phyloP scores from a whole-genome alignment of 768 basidiomycete species.

The Melanogaster broomeanus region DNA sequence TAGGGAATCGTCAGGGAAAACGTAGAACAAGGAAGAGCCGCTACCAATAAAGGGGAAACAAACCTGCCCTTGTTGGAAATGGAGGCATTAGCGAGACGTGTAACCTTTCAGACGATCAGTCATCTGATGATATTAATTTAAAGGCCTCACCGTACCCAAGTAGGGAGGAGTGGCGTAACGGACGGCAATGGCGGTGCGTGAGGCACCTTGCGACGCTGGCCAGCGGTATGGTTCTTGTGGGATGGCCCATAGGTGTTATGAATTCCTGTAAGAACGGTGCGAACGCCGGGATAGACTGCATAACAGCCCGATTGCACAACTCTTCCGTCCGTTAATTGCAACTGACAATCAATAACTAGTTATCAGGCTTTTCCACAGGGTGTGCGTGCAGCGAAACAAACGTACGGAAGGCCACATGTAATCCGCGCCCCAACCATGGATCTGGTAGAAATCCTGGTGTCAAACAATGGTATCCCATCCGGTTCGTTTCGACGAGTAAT shows the following conservation, averaged over 20 bases:
- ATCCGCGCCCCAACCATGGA: conserved; percentile 80
- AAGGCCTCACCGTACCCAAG: conserved; percentile 55
- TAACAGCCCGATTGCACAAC: conserved; percentile 77
- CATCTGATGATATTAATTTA: conserved; percentile 31
- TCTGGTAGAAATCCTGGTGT: too few species aligned
- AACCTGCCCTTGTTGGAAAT: conserved; percentile 65
- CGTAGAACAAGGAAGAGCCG: conserved; percentile 72
- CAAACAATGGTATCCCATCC: conserved; percentile 54
- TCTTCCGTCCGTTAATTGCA: conserved; percentile 74
- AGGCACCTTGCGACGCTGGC: conserved; percentile 71
- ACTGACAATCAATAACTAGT: conserved; percentile 33
- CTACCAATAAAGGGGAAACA: too few species aligned
- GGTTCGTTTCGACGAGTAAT: conserved; percentile 62
- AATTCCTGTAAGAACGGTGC: conserved; percentile 76
- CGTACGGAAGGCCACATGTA: conserved; percentile 34
- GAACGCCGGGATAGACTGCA: conserved; percentile 79
- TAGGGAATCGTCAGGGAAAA: conserved; percentile 70
- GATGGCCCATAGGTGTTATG: conserved; percentile 63
- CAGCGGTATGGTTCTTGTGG: conserved; percentile 76
- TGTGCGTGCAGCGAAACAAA: background rate
- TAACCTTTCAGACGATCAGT: conserved; percentile 52
- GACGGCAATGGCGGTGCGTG: conserved; percentile 60
- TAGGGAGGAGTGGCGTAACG: conserved; percentile 71
- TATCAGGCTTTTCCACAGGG: background rate
- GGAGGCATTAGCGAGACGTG: conserved; percentile 67